Conservation (phyloP, 768 basidiomycete species). For the Boletus rubescentipes region DNA sequence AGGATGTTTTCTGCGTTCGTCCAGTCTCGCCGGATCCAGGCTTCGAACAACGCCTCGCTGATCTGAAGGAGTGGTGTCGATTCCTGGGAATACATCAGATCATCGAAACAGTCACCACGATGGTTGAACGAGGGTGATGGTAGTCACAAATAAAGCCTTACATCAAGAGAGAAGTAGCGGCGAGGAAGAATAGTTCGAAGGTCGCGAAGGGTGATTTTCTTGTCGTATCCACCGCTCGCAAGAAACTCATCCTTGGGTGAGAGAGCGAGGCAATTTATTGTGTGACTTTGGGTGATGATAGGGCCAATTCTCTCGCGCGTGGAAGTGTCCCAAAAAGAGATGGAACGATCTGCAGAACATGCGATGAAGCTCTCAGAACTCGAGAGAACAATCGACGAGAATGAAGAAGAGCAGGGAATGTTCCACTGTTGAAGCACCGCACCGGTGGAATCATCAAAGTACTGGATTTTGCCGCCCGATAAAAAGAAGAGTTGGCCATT, state of each 20-base stretch:
- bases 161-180: no score
- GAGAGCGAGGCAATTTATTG: background rate
- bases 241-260: background rate
- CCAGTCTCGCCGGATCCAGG: background rate
- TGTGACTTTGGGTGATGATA: background rate
- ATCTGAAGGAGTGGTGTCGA: background rate
- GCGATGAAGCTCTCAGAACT: background rate
- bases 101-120: no score
- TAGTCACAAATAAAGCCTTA: no score
- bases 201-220: no score
- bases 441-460: background rate
- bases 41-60: background rate
- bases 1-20: background rate
- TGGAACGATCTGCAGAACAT: background rate
- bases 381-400: background rate
- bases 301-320: background rate
- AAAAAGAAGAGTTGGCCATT: background rate
- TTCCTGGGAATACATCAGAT: no score
- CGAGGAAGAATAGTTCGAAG: no score
- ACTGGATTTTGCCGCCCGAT: background rate
- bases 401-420: background rate
- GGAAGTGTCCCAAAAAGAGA: background rate
- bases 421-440: background rate
- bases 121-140: no score
- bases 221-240: background rate